Conservation (phyloP, 1,284 basidiomycete genomes). For the Stygiomarasmius scandens region DNA sequence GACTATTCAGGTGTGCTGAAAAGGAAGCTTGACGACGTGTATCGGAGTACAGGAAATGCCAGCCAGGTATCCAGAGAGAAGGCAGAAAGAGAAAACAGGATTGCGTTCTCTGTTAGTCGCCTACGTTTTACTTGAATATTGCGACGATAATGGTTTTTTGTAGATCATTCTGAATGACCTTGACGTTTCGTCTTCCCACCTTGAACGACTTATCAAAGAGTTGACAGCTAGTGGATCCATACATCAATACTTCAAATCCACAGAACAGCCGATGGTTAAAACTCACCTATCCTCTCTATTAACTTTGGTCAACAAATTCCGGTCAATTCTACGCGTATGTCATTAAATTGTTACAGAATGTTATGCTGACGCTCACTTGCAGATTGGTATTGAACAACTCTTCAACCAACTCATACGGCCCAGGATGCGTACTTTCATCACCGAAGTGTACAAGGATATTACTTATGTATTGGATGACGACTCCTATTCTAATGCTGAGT, state of each 20-base stretch:
- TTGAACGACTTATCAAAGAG: constrained; percentile 80
- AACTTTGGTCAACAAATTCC: constrained; percentile 63
- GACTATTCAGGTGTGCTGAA: constrained; percentile 82
- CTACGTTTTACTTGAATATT: no score
- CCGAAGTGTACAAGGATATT: constrained; percentile 89
- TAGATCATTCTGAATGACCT: constrained; percentile 89
- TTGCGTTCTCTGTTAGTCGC: constrained; percentile 74
- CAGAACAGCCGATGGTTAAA: constrained; percentile 56
- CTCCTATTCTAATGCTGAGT: constrained; percentile 79
- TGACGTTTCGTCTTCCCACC: constrained; percentile 84
- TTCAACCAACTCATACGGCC: constrained; percentile 93
- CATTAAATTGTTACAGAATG: constrained; percentile 6
- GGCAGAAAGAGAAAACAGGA: constrained; percentile 76
- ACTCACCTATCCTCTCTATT: constrained; percentile 52
- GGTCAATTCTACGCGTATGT: constrained; percentile 70
- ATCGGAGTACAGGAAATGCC: constrained; percentile 52
- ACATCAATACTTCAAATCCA: constrained; percentile 68
- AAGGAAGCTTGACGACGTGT: constrained; percentile 87
- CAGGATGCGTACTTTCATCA: constrained; percentile 78
- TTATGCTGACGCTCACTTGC: constrained; percentile 16
- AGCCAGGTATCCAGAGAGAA: constrained; percentile 62
- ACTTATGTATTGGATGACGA: constrained; percentile 92
- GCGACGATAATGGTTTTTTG: no score
- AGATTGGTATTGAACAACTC: constrained; percentile 89
- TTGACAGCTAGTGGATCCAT: constrained; percentile 59